Base-by-base conservation (phyloP, 306 rosid species). In the Malus sylvestris region DNA sequence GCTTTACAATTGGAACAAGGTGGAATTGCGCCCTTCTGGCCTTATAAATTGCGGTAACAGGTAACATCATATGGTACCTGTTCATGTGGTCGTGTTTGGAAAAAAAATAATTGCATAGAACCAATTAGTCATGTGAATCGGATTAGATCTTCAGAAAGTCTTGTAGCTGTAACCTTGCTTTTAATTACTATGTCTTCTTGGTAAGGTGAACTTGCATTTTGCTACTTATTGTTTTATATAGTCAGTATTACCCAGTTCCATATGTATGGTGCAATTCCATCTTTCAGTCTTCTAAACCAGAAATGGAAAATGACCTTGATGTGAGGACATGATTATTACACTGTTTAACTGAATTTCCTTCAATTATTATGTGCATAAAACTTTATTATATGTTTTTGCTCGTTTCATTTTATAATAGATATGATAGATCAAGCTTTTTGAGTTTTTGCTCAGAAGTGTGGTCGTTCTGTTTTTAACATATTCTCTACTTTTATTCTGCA, bases 41-140 rank as follows among this genome's bases (percentile, higher is more conserved):
- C 96, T 95, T 83, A 55, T 83, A 75, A 95, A 95, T 72, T 86
- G 95, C 79, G 98, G 98, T 68, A 95, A 95, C 87, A 95, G 98
- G 98, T 95, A 89, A 85, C 27, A 45, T 66, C 35, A 58, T 58
- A 55, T 73, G 27, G 79, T 67, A 63, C 33, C 49, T 67, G 27
- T 72, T 75, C 60, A 52, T 30, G 60, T 38, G 66, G 76, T 57
- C 53, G 12, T 30, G 19, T 23, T 73, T 65, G 42, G 10, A 45
- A 59, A 40, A 45, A 45, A 55, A 49, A 42, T 30, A 60, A 72
- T 61, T 71, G 63, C 70, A 40, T 55, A 55, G 68, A 67, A 75
- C 14, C 80, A 55, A 59, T 70, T 66, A 46, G 75, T 71, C 46
- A 32, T 59, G 42, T 61, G 62, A 57, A 69, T 70, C 52, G 27